phyloP scores from a whole-genome alignment of 2,329 filamentous ascomycete species.

The Colletotrichum liaoningense region DNA sequence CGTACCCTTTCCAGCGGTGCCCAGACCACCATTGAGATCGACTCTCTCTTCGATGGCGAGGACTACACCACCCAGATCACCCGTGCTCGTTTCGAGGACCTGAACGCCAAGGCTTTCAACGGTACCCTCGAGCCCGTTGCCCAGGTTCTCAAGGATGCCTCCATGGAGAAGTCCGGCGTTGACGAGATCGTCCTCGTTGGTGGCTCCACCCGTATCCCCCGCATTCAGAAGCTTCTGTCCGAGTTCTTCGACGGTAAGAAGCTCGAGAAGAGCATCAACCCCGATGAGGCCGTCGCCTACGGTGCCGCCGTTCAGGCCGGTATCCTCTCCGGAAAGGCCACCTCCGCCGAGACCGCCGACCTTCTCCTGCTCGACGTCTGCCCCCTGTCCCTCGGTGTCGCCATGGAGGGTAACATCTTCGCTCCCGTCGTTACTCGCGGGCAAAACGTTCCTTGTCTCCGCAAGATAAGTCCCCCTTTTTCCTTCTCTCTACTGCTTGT shows the following conservation, averaged over 20 bases:
- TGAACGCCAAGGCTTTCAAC: conserved; percentile 95
- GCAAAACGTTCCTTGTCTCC: conserved; percentile 79
- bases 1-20: conserved; percentile 97
- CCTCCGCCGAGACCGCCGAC: conserved; percentile 92
- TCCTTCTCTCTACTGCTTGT: too few relatives aligned
- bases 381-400: conserved; percentile 96
- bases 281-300: conserved; percentile 98
- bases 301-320: conserved; percentile 98
- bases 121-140: conserved; percentile 95
- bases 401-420: conserved; percentile 99
- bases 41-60: conserved; percentile 97
- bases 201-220: conserved; percentile 98
- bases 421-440: conserved; percentile 90
- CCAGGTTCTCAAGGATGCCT: conserved; percentile 95
- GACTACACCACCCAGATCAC: conserved; percentile 98
- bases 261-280: conserved; percentile 99
- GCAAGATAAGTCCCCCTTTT: too few relatives aligned
- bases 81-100: conserved; percentile 98
- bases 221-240: conserved; percentile 98
- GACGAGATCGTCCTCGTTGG: conserved; percentile 99
- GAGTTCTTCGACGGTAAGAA: conserved; percentile 99
- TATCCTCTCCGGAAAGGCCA: conserved; percentile 98
- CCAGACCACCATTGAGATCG: conserved; percentile 97
- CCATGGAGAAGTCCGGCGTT: conserved; percentile 88
- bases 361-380: conserved; percentile 96